Percentiles rank a stretch among this genome's conserved stretches.
Conservation (phyloP, 1,139 yeast species). For the Suhomyces bokatorum region DNA sequence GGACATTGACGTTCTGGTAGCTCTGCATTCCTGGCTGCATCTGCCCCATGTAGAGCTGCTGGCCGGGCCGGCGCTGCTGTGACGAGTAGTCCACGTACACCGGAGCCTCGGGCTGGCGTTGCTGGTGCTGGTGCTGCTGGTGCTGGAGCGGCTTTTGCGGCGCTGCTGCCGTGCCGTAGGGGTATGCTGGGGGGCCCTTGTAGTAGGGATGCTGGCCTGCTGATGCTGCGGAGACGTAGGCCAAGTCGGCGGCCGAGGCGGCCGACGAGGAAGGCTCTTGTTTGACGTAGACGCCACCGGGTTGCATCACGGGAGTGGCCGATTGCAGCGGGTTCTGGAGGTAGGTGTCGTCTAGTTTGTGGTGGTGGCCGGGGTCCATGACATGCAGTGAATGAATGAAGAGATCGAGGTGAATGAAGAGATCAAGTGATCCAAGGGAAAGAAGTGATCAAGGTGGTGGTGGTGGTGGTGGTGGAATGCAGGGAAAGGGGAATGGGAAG, state of each 20-base stretch:
- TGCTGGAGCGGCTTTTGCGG: constrained; percentile 1
- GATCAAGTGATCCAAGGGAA: too few relatives aligned
- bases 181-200: constrained; percentile 3
- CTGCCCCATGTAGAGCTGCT: background rate
- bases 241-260: constrained; percentile 5
- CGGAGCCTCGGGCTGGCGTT: background rate
- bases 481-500: background rate
- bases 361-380: constrained; percentile 12
- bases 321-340: constrained; percentile 5
- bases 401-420: too few relatives aligned
- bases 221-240: constrained; percentile 3
- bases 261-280: too few relatives aligned
- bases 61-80: constrained; percentile 2
- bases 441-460: too few relatives aligned
- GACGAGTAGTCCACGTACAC: constrained; percentile 1
- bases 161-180: background rate
- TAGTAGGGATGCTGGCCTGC: constrained; percentile 7
- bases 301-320: constrained; percentile 8
- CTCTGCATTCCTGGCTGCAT: too few relatives aligned
- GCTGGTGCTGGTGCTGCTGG: background rate
- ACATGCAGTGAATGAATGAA: background rate
- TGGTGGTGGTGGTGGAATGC: background rate
- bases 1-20: too few relatives aligned
- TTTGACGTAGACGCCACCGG: constrained; percentile 8
- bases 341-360: constrained; percentile 15